Evolutionary conservation across 306 rosid species (phyloP).

Genomic region (Inga oerstediana): DNA sequence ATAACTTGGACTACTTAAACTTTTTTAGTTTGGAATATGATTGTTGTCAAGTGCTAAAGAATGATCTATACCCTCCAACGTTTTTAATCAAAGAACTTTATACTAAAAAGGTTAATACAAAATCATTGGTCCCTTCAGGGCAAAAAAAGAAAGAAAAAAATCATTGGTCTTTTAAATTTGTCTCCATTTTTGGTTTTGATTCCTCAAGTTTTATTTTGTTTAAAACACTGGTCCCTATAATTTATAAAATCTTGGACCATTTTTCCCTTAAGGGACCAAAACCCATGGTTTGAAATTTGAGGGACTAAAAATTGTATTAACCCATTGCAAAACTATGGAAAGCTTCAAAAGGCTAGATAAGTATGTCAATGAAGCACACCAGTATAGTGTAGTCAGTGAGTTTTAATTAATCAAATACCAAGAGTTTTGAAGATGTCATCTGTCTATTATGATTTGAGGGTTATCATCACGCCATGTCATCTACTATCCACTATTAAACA

Average conservation of each 20-base stretch:
- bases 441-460: not conserved
- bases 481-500: not conserved
- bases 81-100: not conserved
- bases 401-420: not conserved
- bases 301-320: no score
- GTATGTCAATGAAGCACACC: not conserved
- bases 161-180: no score
- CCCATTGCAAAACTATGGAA: not conserved
- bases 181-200: no score
- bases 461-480: not conserved
- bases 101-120: not conserved
- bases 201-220: no score
- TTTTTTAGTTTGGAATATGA: not conserved
- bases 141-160: no score
- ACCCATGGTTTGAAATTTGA: no score
- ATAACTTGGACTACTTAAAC: not conserved
- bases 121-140: no score
- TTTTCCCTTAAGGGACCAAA: no score
- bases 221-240: no score
- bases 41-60: not conserved
- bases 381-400: not conserved
- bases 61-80: not conserved
- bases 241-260: no score
- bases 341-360: not conserved
- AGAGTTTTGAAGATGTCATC: not conserved